Evolutionary conservation across 768 basidiomycete genomes (phyloP), one percentile per base, ranked within the genome.

Genomic region (Lentinula sp.): DNA sequence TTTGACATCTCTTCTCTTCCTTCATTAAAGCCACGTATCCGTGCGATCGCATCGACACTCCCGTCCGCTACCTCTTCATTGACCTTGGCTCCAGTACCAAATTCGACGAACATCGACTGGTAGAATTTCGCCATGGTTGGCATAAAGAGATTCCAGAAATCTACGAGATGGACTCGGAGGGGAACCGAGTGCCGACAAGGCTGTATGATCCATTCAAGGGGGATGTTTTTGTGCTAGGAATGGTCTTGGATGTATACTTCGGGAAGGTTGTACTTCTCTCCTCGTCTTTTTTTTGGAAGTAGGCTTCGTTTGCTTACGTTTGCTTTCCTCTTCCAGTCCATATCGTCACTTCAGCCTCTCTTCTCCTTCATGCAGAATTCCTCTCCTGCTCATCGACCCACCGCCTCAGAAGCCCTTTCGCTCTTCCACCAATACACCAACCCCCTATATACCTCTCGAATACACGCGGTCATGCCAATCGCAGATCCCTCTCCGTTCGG

Each of bases 151-250:
- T 56, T 23, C 55, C 55, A 6, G 55, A 56, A 23, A 42, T 56
- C 28, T 56, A 42, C 40, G 55, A 56, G 11, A 9, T 56, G 0
- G 55, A 56, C 13, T 4, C 18, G 1, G 18, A 56, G 39, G 55
- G 55, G 15, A 43, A 32, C 4, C 37, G 55, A 7, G 55, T 31
- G 11, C 55, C 39, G 15, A 56, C 55, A 5, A 40, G 28, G 16
- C 43, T 56, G 10, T 56, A 56, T 35, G 55, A 56, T 11, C 55
- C 55, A 21, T 56, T 56, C 40, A 56, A 56, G 15, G 55, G 39
- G 11, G 55, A 56, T 42, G 55, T 56, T 9, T 56, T 40, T 16
- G 40, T 56, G 3, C 55, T 56, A 6, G 55, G 55, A 7, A 28
- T 56, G 37, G 40, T 56, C 1, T 43, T 56, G 16, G 55, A 56